A percentile compares a stretch with the other conserved stretches of the same genome.
Conservation (phyloP, 306 rosid species). For the Prunus dulcis region DNA sequence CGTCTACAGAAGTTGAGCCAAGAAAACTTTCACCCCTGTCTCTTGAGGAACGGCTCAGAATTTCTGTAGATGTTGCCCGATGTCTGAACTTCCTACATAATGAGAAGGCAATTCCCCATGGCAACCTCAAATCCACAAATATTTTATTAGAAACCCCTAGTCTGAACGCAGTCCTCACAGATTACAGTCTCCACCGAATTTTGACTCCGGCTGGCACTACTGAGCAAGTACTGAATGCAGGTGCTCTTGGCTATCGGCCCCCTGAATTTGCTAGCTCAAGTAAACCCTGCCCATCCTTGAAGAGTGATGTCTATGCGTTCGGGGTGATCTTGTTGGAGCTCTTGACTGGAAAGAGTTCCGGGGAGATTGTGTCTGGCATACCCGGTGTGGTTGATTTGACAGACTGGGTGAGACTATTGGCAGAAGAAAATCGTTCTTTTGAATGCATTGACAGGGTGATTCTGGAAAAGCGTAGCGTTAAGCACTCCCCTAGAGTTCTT, state of each 20-base stretch:
- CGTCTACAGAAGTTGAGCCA: constrained; percentile 46
- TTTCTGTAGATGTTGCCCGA: constrained; percentile 52
- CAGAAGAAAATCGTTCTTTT: constrained; percentile 37
- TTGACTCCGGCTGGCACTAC: constrained; percentile 65
- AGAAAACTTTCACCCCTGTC: constrained; percentile 50
- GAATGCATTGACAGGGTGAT: constrained; percentile 64
- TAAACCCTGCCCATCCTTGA: constrained; percentile 71
- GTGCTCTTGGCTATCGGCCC: constrained; percentile 70
- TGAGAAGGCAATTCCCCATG: constrained; percentile 81
- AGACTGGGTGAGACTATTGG: constrained; percentile 65
- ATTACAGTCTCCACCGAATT: constrained; percentile 72
- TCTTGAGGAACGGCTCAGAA: constrained; percentile 47
- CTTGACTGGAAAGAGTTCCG: constrained; percentile 58
- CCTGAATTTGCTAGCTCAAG: constrained; percentile 72
- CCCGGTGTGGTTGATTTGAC: constrained; percentile 54
- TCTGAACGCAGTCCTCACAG: constrained; percentile 48
- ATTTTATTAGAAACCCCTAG: constrained; percentile 54
- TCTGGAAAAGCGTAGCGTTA: constrained; percentile 27
- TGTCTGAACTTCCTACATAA: constrained; percentile 63
- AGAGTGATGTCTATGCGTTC: constrained; percentile 75
- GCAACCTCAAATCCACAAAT: constrained; percentile 76
- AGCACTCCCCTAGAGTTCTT: constrained; percentile 25
- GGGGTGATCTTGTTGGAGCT: constrained; percentile 80
- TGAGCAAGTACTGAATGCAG: constrained; percentile 75
- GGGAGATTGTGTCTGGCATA: constrained; percentile 58